Evolutionary conservation across 2,329 filamentous ascomycete species (phyloP).

Genomic region (Calonectria multiphialidica): DNA sequence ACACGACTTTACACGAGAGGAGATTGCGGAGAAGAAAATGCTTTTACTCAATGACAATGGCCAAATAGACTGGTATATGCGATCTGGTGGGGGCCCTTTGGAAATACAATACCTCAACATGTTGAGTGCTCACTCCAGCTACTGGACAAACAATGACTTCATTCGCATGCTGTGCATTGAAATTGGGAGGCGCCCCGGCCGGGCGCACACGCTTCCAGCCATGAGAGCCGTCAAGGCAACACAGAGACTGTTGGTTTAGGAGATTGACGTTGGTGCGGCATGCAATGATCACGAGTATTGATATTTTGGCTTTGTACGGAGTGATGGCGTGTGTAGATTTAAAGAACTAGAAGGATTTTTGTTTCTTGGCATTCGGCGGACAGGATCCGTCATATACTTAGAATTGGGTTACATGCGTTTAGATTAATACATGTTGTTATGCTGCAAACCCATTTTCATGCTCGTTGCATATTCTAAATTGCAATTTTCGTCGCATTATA

Average conservation of each 20-base stretch:
- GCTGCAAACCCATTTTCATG: neutral
- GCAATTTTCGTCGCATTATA: constrained; percentile 1
- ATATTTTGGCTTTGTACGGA: neutral
- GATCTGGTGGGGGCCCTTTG: constrained; percentile 85
- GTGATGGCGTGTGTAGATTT: neutral
- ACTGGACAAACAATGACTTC: constrained; percentile 91
- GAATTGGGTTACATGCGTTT: neutral
- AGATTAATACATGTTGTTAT: neutral
- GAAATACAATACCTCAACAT: constrained; percentile 98
- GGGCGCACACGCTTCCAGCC: constrained; percentile 66
- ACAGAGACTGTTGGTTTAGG: constrained; percentile 51
- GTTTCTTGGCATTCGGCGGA: neutral
- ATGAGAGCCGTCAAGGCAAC: constrained; percentile 70
- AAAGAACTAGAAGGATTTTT: neutral
- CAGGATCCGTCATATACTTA: neutral
- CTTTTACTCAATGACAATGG: constrained; percentile 94
- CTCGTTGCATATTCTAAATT: neutral
- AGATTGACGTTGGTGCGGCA: constrained; percentile 6
- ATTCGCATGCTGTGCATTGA: constrained; percentile 92
- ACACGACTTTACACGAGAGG: constrained; percentile 93
- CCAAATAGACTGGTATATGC: constrained; percentile 91
- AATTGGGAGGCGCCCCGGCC: constrained; percentile 81
- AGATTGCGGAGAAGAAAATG: constrained; percentile 90
- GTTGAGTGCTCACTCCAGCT: constrained; percentile 94
- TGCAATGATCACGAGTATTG: neutral